phyloP scores from a whole-genome alignment of 202 grass and related monocot genomes.

The Carex sylvatica region DNA sequence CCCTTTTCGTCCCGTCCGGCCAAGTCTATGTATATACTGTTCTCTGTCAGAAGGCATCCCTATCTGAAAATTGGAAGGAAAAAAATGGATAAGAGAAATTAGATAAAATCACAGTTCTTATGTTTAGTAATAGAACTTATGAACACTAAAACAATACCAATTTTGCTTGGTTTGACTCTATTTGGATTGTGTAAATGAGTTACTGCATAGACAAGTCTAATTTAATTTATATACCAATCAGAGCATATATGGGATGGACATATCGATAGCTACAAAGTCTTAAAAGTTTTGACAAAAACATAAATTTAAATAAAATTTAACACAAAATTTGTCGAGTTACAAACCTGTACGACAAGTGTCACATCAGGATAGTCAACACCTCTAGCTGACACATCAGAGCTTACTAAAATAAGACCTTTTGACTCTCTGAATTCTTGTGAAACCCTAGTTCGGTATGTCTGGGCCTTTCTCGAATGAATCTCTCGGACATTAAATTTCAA shows the following conservation, averaged over 20 bases:
- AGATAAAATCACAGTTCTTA: neutral
- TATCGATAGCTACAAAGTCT: neutral
- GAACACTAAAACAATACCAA: neutral
- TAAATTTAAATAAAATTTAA: constrained; percentile 1
- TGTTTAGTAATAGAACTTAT: neutral
- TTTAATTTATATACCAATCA: neutral
- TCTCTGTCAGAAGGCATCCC: constrained; percentile 81
- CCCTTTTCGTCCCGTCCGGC: constrained; percentile 86
- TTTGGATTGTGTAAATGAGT: neutral
- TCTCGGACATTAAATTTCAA: constrained; percentile 80
- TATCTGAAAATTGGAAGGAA: constrained; percentile 44
- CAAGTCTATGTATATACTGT: constrained; percentile 98
- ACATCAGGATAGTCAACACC: constrained; percentile 98
- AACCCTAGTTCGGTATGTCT: constrained; percentile 77
- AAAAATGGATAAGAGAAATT: neutral
- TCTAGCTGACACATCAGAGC: constrained; percentile 94
- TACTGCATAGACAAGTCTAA: neutral
- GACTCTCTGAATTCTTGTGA: constrained; percentile 92
- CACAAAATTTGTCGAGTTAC: neutral
- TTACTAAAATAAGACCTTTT: constrained; percentile 87
- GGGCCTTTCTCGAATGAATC: constrained; percentile 87
- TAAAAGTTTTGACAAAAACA: neutral
- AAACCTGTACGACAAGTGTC: constrained; percentile 81
- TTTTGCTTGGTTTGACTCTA: neutral
- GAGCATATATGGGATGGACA: neutral